Base-by-base conservation (phyloP, 306 rosid genomes). In the Rosa chinensis region DNA sequence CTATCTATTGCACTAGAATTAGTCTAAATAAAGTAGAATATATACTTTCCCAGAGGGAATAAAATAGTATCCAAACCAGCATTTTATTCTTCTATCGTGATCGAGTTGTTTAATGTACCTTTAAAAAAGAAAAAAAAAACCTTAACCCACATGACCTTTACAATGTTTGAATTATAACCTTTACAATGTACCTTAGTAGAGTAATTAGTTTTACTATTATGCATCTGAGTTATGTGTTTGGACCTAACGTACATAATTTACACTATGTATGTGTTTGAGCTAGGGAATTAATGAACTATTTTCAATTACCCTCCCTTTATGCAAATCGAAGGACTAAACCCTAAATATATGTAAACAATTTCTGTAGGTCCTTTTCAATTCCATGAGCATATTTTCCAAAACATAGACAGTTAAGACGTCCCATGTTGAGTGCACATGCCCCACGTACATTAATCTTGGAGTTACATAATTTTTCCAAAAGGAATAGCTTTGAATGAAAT, bases 381-480 rank as follows among this genome's bases (percentile, higher is more conserved):
- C 59, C 20, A 47, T 18, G 59, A 50, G 8, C 6, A 8, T 53
- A 53, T 5, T 53, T 53, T 53, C 59, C 59, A 8, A 53, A 18
- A 53, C 10, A 53, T 53, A 6, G 59, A 53, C 47, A 5, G 21
- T 52, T 8, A 71, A 25, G 76, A 55, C 32, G 63, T n/a, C 14
- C 23, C 53, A 35, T 3, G 16, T 39, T 70, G 23, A 45, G 49
- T 47, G 74, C 40, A 56, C 53, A 13, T n/a, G 40, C 39, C 50
- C 1, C 40, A 13, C 20, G 5, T 23, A 39, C 37, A 13, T 11
- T 25, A 1, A 59, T n/a, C 6, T 40, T 74, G 53, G 68, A 74
- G 35, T 74, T 12, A 74, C 25, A 13, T 74, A 43, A 1, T 74
- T n/a, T 32, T 56, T 52, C 58, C 78, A 23, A 55, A 58, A 74